These are phyloP conservation scores for Boletus vermiculosoides DNA, from an alignment of 768 basidiomycete species.

Conservation along the genomic window DNA sequence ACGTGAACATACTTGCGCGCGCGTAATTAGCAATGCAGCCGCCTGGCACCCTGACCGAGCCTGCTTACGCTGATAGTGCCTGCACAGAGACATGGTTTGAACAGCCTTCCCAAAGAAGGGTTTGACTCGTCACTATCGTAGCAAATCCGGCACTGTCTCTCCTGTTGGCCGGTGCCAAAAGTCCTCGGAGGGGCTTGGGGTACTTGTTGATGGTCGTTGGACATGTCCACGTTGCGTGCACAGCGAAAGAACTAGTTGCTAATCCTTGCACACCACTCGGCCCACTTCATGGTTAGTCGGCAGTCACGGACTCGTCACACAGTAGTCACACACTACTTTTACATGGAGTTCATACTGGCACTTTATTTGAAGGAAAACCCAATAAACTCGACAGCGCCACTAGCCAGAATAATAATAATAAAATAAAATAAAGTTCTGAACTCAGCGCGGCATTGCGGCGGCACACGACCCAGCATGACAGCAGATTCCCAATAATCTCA, in stretches of 20 bases:
- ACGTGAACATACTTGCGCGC: constrained; percentile 69
- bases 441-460: not conserved
- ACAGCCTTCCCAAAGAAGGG: constrained; percentile 65
- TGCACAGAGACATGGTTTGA: constrained; percentile 67
- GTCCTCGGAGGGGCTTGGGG: not conserved
- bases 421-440: not conserved
- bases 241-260: not conserved
- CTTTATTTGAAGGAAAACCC: not conserved
- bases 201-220: constrained; percentile 16
- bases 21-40: constrained; percentile 20
- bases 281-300: not conserved
- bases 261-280: too few relatives aligned
- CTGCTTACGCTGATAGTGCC: constrained; percentile 68
- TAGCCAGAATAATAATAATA: too few relatives aligned
- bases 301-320: not conserved
- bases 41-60: not conserved
- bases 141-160: constrained; percentile 84
- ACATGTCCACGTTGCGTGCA: constrained; percentile 15
- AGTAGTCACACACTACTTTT: not conserved
- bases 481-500: not conserved
- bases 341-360: not conserved
- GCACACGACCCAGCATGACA: not conserved
- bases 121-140: constrained; percentile 66
- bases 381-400: too few relatives aligned
- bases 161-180: constrained; percentile 32